Percentiles rank a stretch among this genome's conserved stretches.
Evolutionary conservation across 2,329 filamentous ascomycete genomes (phyloP).

Genomic region (Hymenoscyphus salicellus): DNA sequence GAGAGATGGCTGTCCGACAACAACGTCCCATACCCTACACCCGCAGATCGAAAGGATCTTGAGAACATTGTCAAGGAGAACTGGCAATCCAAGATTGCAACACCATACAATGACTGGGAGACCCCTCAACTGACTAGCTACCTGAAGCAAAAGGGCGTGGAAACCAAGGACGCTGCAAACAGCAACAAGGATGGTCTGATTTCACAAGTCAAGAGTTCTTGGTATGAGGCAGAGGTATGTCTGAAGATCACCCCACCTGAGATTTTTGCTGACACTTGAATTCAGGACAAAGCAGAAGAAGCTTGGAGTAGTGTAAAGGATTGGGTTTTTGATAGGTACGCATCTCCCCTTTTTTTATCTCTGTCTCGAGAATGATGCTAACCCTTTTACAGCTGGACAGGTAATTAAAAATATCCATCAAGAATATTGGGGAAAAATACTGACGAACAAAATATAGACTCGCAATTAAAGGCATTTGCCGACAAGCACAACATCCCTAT

Average conservation of each 20-base stretch:
- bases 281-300: conserved; percentile 62
- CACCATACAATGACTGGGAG: conserved; percentile 77
- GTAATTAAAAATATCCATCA: conserved; percentile 12
- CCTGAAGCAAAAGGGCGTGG: conserved; percentile 66
- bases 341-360: conserved; percentile 5
- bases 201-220: conserved; percentile 66
- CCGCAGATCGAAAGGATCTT: conserved; percentile 91
- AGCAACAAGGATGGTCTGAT: conserved; percentile 67
- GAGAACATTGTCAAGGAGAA: conserved; percentile 84
- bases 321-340: conserved; percentile 85
- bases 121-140: conserved; percentile 64
- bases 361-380: conserved; percentile 7
- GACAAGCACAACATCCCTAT: conserved; percentile 82
- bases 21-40: conserved; percentile 83
- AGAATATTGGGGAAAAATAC: neutral
- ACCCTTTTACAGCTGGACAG: conserved; percentile 22
- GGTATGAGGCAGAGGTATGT: conserved; percentile 67
- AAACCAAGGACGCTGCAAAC: conserved; percentile 64
- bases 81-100: conserved; percentile 75
- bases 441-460: conserved; percentile 51
- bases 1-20: conserved; percentile 95
- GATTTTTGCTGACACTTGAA: neutral
- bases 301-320: conserved; percentile 72
- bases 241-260: neutral
- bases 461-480: conserved; percentile 87